Evolutionary conservation across 768 basidiomycete genomes (phyloP), one percentile per base, ranked within the genome.

Genomic region (Russula emetica): DNA sequence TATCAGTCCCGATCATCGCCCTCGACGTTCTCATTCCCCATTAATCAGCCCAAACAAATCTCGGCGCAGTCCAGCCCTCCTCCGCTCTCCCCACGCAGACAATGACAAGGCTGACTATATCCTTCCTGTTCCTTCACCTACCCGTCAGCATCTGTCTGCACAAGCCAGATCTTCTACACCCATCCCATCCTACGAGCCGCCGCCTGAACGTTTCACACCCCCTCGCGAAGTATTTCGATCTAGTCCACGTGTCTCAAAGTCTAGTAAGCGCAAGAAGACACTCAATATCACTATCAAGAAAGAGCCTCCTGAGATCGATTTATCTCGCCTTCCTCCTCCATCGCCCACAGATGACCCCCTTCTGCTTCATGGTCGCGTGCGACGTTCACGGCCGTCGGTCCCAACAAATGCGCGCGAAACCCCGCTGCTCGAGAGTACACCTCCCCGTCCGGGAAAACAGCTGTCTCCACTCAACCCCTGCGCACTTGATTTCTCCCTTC

Each of bases 271-370:
- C 71, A 79, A 72, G 63, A 64, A 68, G 67, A 64, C 62, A 40
- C 67, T 74, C 16, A 69, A 69, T 26, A 34, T 75, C 61, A 66
- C 68, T 44, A 71, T 74, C 63, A 92, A 91, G 79, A 82, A 76
- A 61, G 88, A 91, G 69, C 79, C 82, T 5, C 88, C 88, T 0
- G 82, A 82, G 20, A 76, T 89, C 66, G 82, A 88, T 69, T 73
- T 87, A 32, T 78, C 72, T 54, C 77, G 71, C 16, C 85, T 85
- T 5, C 78, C 84, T 69, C 90, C 90, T 0, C 78, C 87, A 0
- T 88, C 87, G 58, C 90, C 90, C 3, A 83, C 83, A 0, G 90
- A 92, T 42, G 90, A 92, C 69, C 90, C 90, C 0, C 72, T 92
- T 0, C 75, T 92, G 2, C 77, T 92, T 32, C 80, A 78, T 51